phyloP scores from a whole-genome alignment of 1,139 yeast genomes.

The Scheffersomyces illinoinensis region DNA sequence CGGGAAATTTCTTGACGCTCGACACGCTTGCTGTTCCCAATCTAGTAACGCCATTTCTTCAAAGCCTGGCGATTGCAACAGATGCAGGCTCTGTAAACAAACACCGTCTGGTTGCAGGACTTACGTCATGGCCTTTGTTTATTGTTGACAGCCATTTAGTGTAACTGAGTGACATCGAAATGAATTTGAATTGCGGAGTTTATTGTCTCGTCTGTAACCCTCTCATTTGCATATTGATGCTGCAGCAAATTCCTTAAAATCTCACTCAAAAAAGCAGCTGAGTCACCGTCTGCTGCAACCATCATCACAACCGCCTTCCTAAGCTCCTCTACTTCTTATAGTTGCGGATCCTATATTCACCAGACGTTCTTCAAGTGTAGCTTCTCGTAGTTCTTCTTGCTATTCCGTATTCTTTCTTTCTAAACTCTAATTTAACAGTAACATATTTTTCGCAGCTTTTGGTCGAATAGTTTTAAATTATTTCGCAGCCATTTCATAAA shows the following conservation, averaged over 20 bases:
- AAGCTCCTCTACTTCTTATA: background rate
- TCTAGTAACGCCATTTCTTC: background rate
- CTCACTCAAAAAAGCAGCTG: background rate
- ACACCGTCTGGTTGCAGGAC: background rate
- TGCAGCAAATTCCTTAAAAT: background rate
- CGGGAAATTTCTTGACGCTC: background rate
- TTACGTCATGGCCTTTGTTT: background rate
- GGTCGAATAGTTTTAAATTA: background rate
- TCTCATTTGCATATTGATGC: background rate
- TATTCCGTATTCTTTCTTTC: no score
- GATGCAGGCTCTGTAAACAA: background rate
- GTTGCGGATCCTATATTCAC: no score
- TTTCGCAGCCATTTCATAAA: background rate
- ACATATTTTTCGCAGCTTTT: background rate
- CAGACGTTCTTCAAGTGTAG: no score
- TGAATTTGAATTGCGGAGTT: background rate
- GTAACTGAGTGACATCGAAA: background rate
- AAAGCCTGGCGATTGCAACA: background rate
- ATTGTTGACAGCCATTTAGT: background rate
- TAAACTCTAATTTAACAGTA: no score
- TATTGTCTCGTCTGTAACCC: background rate
- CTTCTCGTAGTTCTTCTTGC: background rate
- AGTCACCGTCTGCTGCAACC: background rate
- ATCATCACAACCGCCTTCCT: background rate
- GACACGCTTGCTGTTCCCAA: background rate